phyloP scores from a whole-genome alignment of 306 rosid genomes.

The Pyrus bretschneideri region DNA sequence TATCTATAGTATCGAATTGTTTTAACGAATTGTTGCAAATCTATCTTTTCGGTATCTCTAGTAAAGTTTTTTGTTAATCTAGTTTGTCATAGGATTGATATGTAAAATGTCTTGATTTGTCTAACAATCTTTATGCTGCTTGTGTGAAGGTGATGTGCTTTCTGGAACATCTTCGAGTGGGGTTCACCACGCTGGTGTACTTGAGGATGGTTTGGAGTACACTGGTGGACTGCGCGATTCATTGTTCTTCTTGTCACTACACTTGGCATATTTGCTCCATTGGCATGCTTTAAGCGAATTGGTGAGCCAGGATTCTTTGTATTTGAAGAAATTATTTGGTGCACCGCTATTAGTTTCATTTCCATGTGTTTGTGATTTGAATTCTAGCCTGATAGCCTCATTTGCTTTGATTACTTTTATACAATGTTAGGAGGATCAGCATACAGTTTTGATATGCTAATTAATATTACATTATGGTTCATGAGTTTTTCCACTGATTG shows the following conservation, averaged over 20 bases:
- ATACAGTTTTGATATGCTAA: neutral
- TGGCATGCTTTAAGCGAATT: slow-evolving; percentile 67
- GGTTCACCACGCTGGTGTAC: slow-evolving; percentile 65
- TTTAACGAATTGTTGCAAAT: neutral
- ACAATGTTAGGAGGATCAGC: neutral
- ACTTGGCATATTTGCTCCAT: slow-evolving; percentile 55
- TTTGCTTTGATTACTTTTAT: neutral
- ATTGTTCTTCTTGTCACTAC: slow-evolving; percentile 53
- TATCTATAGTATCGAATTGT: neutral
- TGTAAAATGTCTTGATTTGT: slow-evolving; percentile 10
- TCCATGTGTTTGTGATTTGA: neutral
- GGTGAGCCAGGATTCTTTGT: slow-evolving; percentile 33
- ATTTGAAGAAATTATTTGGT: neutral
- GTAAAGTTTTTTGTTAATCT: neutral
- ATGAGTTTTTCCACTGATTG: neutral
- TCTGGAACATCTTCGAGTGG: slow-evolving; percentile 79
- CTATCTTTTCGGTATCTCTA: neutral
- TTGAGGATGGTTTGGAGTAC: slow-evolving; percentile 88
- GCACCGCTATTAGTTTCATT: neutral
- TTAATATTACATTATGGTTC: neutral
- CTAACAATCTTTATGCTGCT: slow-evolving; percentile 23
- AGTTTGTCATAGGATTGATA: neutral
- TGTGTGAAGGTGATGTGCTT: slow-evolving; percentile 70
- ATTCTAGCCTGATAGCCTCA: neutral
- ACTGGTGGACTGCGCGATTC: slow-evolving; percentile 76